A percentile compares a stretch with the other conserved stretches of the same genome.
Evolutionary conservation across 768 basidiomycete genomes (phyloP).

Genomic region (Hirschioporus abietinus): DNA sequence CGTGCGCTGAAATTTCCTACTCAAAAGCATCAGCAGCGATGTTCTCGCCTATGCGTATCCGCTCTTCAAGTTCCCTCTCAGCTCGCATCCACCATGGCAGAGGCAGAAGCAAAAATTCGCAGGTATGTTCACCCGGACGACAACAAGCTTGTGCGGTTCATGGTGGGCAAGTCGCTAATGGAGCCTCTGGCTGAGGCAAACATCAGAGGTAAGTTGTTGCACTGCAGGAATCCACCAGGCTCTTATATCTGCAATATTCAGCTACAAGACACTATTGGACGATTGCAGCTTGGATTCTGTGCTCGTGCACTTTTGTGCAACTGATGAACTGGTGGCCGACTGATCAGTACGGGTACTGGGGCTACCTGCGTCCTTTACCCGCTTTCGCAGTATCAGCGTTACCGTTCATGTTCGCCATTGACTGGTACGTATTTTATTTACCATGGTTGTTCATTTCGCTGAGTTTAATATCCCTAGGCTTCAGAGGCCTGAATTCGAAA

Average conservation of each 20-base stretch:
- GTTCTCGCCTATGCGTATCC: neutral
- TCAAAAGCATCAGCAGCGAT: neutral
- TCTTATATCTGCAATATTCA: neutral
- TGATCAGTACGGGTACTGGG: constrained; percentile 33
- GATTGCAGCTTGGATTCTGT: constrained; percentile 53
- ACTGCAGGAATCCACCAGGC: neutral
- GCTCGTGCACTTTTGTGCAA: constrained; percentile 55
- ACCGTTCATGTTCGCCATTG: constrained; percentile 59
- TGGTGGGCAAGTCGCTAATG: constrained; percentile 60
- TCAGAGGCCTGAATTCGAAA: constrained; percentile 66
- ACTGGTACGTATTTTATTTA: constrained; percentile 47
- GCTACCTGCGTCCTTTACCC: constrained; percentile 57
- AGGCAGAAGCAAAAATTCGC: constrained; percentile 46
- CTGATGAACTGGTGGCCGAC: constrained; percentile 67
- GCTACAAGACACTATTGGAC: constrained; percentile 44
- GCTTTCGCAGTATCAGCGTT: constrained; percentile 59
- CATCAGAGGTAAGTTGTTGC: constrained; percentile 37
- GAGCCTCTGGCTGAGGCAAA: constrained; percentile 68
- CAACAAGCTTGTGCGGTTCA: constrained; percentile 56
- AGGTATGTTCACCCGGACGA: constrained; percentile 40
- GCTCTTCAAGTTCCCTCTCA: constrained; percentile 4
- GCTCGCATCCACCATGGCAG: constrained; percentile 16
- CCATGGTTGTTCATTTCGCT: constrained; percentile 4
- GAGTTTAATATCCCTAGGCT: constrained; percentile 38
- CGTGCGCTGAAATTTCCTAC: neutral